Evolutionary conservation across 768 basidiomycete genomes (phyloP), one percentile per base, ranked within the genome.

Genomic region (Mycena capillaripes): DNA sequence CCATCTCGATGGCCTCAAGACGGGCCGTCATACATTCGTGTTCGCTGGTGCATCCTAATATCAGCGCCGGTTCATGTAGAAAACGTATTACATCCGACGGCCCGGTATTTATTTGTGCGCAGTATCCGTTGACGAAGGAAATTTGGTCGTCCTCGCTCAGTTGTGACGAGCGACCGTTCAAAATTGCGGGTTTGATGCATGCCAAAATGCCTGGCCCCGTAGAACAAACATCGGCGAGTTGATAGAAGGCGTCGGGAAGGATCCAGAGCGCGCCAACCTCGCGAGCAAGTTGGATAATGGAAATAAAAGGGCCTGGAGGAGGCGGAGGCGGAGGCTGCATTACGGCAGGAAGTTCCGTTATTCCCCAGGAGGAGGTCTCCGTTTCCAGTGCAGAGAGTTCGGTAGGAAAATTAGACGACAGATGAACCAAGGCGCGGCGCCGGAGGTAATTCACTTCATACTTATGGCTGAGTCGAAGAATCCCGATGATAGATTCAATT

Each of bases 401-500:
- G 3, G 58, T 72, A 4, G 32, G 57, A 52, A 61, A 59, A 1
- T 11, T 23, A 8, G 66, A 62, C 8, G 60, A 44, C 27, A 72
- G 34, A 19, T 72, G 66, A 14, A 59, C 44, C 29, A 69, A 63
- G 6, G 60, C 61, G 27, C 60, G 32, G 27, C 59, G 70, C 11
- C 63, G 61, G 14, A 71, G 53, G 30, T 53, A 60, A 23, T 60
- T 62, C 1, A 71, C 57, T 1, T 29, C n/a, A 29, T 71, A 75
- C 36, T 75, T 75, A 16, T 69, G 63, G 42, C 55, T 57, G 19
- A 75, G 61, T 3, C 67, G 66, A 14, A 72, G 67, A 17, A 69
- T 32, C 1, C 71, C 71, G 11, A 42, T 7, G 25, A 71, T 30
- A 12, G n/a, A 16, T 9, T 38, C 19, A 16, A 67, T 27, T 1